Base-by-base conservation (phyloP, 1,139 yeast genomes). In the Geotrichum aggregatum region DNA sequence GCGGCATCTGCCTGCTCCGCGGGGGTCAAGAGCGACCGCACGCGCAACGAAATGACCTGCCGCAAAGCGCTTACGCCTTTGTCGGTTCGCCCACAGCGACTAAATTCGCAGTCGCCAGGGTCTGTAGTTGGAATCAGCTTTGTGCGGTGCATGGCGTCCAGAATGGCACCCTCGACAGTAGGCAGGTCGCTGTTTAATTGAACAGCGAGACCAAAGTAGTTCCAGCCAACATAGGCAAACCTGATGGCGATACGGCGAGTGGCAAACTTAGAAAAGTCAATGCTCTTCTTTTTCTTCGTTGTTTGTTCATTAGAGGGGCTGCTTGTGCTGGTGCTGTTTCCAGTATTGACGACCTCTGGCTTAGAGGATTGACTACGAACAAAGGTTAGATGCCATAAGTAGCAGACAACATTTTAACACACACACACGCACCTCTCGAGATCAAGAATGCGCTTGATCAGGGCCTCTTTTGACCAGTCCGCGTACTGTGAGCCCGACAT, bases 61-160 rank as follows among this genome's bases (percentile, higher is more conserved):
- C 88, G 87, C 84, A 92, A 80, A 0, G 99, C 98, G 71, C 96
- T 87, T 5, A 92, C 99, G 13, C 98, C 98, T 61, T 82, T 84
- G 63, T 92, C 99, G 0, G 99, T 92, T 62, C 99, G 75, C 0
- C 99, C 99, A 70, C 98, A 94, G 57, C 98, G 73, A 59, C 95
- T 85, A 67, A 91, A 91, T 14, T 77, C 72, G 52, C 85, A 80
- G 50, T 77, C 79, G 1, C 77, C 80, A 1, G 71, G 69, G 0
- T 89, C 89, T 30, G 77, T 68, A 0, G 80, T 74, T 10, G 83
- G 78, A 38, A 94, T 80, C 56, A 94, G 70, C 60, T 77, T 81
- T 36, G 95, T 80, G 59, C 77, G 80, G 42, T 75, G 71, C 67
- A 92, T 67, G 0, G 96, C 96, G 47, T 82, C 77, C 49, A 92